Conservation (phyloP, 2,329 filamentous ascomycete genomes). For the Domatiomyces globalis region DNA sequence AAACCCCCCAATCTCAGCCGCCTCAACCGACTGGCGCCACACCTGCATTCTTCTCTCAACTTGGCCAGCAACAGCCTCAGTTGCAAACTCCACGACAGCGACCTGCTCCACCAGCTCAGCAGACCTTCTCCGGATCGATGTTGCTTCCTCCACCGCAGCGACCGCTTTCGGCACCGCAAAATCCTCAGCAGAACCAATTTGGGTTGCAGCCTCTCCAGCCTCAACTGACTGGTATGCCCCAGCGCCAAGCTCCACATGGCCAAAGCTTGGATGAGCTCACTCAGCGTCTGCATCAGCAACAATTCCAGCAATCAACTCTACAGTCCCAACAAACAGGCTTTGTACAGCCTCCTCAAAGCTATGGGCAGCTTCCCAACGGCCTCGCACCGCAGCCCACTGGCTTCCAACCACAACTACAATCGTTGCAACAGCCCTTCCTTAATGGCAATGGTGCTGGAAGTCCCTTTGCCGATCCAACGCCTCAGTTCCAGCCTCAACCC, state of each 20-base stretch:
- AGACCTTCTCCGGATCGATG: slow-evolving; percentile 44
- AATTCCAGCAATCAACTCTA: slow-evolving; percentile 32
- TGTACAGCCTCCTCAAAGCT: slow-evolving; percentile 22
- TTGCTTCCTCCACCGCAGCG: slow-evolving; percentile 68
- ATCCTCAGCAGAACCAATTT: slow-evolving; percentile 56
- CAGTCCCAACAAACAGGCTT: slow-evolving; percentile 55
- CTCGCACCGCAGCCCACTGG: slow-evolving; percentile 35
- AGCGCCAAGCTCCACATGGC: slow-evolving; percentile 54
- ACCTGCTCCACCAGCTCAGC: slow-evolving; percentile 49
- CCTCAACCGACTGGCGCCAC: slow-evolving; percentile 29
- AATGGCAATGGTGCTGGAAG: slow-evolving; percentile 31
- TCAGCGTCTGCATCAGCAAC: slow-evolving; percentile 50
- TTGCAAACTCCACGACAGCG: slow-evolving; percentile 42
- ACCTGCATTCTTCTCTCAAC: slow-evolving; percentile 38
- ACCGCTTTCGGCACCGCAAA: slow-evolving; percentile 75
- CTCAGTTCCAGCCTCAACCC: slow-evolving; percentile 36
- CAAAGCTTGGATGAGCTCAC: slow-evolving; percentile 63
- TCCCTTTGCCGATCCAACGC: slow-evolving; percentile 41
- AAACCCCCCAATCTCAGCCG: slow-evolving; percentile 28
- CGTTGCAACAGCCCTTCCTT: slow-evolving; percentile 40
- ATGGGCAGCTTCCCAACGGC: slow-evolving; percentile 28
- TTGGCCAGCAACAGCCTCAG: slow-evolving; percentile 21
- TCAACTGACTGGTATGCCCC: slow-evolving; percentile 64
- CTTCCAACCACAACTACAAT: slow-evolving; percentile 38
- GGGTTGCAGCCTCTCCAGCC: slow-evolving; percentile 61